Evolutionary conservation across 192 early-diverging fungal species (phyloP), one percentile per base, ranked within the genome.

Genomic region (Podila horticola): DNA sequence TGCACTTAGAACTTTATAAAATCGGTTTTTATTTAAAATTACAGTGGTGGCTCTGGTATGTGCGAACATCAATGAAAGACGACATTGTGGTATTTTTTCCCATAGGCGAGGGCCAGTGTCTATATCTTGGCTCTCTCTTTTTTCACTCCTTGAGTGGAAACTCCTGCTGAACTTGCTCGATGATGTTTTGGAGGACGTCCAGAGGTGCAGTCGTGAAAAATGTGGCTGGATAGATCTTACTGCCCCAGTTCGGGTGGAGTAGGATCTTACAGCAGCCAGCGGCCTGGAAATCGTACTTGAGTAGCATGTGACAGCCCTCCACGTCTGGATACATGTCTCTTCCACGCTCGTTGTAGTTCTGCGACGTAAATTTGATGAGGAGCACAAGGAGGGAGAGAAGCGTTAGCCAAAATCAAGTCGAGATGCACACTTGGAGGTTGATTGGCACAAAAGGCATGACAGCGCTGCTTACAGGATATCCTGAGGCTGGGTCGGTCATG

Each of bases 221-320:
- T 1, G 95, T 95, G 2, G 92, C 90, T 15, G 97, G 97, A 75
- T 98, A 98, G 64, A 93, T 88, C 51, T 93, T 88, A 55, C 94
- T 96, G 2, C 94, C 95, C 97, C 97, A 98, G 64, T 75, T 79
- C 12, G 97, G 97, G 66, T 98, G 97, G 24, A 92, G 75, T 28
- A 98, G 69, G 20, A 97, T 89, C 70, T 91, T 86, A 69, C 97
- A 98, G 67, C 90, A 94, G 13, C 95, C 95, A 12, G 93, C 88
- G 69, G 93, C 92, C 60, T 93, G 84, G 4, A 92, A 89, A 17
- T 86, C 82, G 75, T 97, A 98, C 58, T 90, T 88, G 74, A 97
- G 74, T 26, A 98, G 86, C 20, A 87, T 71, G 41, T 91, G 86
- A 8, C 92, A 88, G 19, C 94, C 94, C 31, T 95, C 92, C n/a